A percentile compares a stretch with the other conserved stretches of the same genome.
These are phyloP conservation scores for Tuber indicum DNA, from an alignment of 495 filamentous ascomycete species.

Conservation along the genomic window DNA sequence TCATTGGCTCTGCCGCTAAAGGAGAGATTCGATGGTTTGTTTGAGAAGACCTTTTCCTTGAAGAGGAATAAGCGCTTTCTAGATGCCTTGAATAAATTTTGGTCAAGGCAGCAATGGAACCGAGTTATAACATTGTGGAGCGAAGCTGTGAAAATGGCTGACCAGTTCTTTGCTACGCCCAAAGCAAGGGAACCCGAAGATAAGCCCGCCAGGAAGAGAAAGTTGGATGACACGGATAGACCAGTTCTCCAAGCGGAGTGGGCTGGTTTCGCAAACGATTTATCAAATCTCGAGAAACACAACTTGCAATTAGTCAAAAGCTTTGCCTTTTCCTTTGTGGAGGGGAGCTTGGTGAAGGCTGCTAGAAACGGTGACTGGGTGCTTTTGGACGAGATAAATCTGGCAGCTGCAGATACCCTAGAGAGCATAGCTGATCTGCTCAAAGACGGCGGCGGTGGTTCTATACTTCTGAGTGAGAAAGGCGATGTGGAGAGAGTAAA, in stretches of 20 bases:
- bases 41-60: conserved; percentile 72
- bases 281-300: conserved; percentile 76
- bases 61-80: conserved; percentile 83
- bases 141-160: conserved; percentile 78
- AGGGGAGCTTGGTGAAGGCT: conserved; percentile 89
- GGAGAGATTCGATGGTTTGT: conserved; percentile 86
- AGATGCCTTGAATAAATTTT: conserved; percentile 66
- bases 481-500: conserved; percentile 81
- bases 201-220: conserved; percentile 74
- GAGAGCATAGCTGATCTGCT: conserved; percentile 88
- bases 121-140: conserved; percentile 78
- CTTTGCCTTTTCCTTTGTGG: conserved; percentile 91
- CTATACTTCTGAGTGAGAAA: conserved; percentile 81
- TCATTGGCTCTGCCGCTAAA: conserved; percentile 83
- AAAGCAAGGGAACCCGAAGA: conserved; percentile 48
- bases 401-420: conserved; percentile 87
- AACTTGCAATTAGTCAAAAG: conserved; percentile 67
- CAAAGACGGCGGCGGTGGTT: conserved; percentile 61
- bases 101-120: conserved; percentile 76
- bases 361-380: conserved; percentile 95
- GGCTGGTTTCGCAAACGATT: conserved; percentile 66
- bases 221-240: conserved; percentile 53
- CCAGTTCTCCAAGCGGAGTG: conserved; percentile 65
- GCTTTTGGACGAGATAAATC: conserved; percentile 93
- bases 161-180: conserved; percentile 56